Conservation (phyloP, 768 basidiomycete species). For the Tulasnella sp. region DNA sequence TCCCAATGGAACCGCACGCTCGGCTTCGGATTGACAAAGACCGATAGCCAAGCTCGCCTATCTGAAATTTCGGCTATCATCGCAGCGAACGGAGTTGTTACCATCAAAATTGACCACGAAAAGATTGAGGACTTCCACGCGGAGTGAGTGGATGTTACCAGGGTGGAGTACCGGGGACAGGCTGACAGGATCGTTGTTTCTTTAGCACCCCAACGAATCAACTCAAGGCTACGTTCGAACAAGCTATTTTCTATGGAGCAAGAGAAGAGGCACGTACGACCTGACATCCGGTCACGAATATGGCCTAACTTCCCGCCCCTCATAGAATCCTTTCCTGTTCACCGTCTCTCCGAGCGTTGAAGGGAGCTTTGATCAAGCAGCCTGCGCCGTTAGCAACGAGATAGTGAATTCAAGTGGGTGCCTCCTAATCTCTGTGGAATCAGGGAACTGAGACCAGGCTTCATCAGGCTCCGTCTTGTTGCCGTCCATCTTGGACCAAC, state of each 20-base stretch:
- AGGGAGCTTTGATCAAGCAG: constrained; percentile 18
- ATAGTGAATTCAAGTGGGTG: constrained; percentile 19
- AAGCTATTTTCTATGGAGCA: constrained; percentile 23
- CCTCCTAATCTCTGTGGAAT: background rate
- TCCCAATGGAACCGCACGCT: constrained; percentile 15
- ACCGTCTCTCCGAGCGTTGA: constrained; percentile 6
- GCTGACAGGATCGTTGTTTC: background rate
- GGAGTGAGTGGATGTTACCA: constrained; percentile 2
- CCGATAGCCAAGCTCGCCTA: background rate
- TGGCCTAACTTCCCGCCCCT: background rate
- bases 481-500: constrained; percentile 4
- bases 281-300: background rate
- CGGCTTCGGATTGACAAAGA: constrained; percentile 7
- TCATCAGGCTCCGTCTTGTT: constrained; percentile 1
- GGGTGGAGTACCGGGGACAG: background rate
- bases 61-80: constrained; percentile 15
- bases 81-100: constrained; percentile 9
- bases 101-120: constrained; percentile 10
- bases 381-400: constrained; percentile 17
- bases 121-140: constrained; percentile 17
- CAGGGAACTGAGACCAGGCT: background rate
- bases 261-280: constrained; percentile 5
- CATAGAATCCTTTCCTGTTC: constrained; percentile 23
- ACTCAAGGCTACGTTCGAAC: constrained; percentile 20
- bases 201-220: constrained; percentile 21